Conservation (phyloP, 208 protist species). For the Angomonas deanei region DNA sequence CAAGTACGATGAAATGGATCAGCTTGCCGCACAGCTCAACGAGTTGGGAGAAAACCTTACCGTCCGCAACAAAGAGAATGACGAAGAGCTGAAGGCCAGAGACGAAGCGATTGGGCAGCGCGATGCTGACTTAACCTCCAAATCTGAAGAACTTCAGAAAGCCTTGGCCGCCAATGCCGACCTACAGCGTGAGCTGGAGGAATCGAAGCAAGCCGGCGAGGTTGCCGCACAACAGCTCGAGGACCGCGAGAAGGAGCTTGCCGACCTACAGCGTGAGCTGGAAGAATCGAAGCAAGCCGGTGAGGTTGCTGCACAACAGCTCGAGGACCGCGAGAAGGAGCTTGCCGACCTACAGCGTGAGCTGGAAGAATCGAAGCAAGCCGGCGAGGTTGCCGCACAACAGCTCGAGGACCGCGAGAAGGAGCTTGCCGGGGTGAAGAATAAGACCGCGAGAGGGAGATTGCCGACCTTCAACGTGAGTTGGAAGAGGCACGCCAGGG, state of each 20-base stretch:
- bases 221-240: neutral
- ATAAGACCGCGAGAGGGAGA: neutral
- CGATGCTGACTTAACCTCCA: too few relatives aligned
- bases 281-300: conserved; percentile 25
- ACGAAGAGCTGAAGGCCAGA: conserved; percentile 5
- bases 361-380: conserved; percentile 4
- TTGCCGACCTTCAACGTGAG: neutral
- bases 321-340: conserved; percentile 4
- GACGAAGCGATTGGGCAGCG: conserved; percentile 2
- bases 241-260: conserved; percentile 1
- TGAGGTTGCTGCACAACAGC: conserved; percentile 15
- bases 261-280: conserved; percentile 12
- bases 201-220: conserved; percentile 12
- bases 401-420: conserved; percentile 4
- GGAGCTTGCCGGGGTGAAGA: conserved; percentile 5
- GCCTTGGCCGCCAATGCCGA: neutral
- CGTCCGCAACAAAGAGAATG: conserved; percentile 12
- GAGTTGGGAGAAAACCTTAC: conserved; percentile 31
- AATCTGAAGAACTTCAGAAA: neutral
- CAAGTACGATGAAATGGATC: conserved; percentile 35
- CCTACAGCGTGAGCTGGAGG: conserved; percentile 21
- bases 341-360: conserved; percentile 8
- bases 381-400: neutral
- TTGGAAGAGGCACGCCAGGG: neutral
- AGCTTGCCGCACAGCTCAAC: conserved; percentile 41